These are phyloP conservation scores for Ceratobasidium sp. DNA, from an alignment of 1,284 basidiomycete genomes.

Conservation along the genomic window DNA sequence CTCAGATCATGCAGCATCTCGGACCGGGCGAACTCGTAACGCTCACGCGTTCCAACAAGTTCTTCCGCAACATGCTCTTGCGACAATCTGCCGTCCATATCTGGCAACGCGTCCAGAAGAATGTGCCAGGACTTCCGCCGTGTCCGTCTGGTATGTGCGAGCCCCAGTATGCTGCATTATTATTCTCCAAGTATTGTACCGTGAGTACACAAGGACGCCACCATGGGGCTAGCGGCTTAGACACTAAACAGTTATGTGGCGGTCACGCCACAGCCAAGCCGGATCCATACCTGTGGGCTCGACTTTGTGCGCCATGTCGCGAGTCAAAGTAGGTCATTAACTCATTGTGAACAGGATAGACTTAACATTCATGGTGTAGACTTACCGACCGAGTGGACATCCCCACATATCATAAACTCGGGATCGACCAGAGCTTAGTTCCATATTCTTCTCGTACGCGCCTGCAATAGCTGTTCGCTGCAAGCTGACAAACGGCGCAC, in stretches of 20 bases:
- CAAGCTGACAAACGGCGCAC: no score
- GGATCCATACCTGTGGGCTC: slow-evolving; percentile 16
- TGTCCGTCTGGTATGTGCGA: slow-evolving; percentile 22
- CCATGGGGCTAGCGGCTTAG: no score
- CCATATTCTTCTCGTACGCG: no score
- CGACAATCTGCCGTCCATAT: neutral
- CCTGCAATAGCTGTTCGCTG: no score
- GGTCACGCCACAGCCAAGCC: neutral
- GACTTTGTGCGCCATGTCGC: slow-evolving; percentile 21
- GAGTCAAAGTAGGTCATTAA: neutral
- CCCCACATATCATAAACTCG: no score
- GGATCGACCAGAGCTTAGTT: no score
- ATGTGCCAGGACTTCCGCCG: slow-evolving; percentile 19
- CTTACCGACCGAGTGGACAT: neutral
- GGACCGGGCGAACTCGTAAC: slow-evolving; percentile 6
- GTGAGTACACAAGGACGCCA: neutral
- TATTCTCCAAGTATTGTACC: slow-evolving; percentile 30
- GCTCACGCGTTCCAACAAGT: slow-evolving; percentile 9
- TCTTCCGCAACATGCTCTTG: slow-evolving; percentile 10
- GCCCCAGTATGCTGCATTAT: slow-evolving; percentile 21
- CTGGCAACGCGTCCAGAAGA: slow-evolving; percentile 1
- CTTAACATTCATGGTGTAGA: neutral
- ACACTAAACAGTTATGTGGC: neutral
- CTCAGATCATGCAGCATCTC: slow-evolving; percentile 16
- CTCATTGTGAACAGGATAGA: neutral